A percentile compares a stretch with the other conserved stretches of the same genome.
phyloP scores from a whole-genome alignment of 202 grass and related monocot species.

The Zizania palustris region DNA sequence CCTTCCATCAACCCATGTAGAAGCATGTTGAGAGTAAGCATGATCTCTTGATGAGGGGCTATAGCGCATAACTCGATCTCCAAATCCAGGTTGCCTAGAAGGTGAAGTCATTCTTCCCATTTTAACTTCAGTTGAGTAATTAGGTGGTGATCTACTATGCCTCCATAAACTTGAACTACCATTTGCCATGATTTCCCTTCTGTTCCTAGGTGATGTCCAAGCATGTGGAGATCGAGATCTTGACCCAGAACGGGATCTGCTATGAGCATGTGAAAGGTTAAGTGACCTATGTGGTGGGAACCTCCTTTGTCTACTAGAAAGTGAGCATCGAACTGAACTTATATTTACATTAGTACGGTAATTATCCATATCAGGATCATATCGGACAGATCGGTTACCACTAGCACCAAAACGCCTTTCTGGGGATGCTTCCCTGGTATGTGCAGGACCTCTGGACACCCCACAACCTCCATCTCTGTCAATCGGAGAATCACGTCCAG shows the following conservation, averaged over 20 bases:
- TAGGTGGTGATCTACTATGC: conserved; percentile 60
- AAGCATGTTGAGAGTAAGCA: conserved; percentile 52
- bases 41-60: conserved; percentile 49
- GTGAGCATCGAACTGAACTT: conserved; percentile 41
- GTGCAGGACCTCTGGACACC: conserved; percentile 51
- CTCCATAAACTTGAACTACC: conserved; percentile 52
- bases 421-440: conserved; percentile 59
- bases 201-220: conserved; percentile 67
- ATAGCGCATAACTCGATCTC: conserved; percentile 55
- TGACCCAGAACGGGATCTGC: conserved; percentile 80
- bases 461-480: conserved; percentile 49
- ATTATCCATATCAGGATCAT: conserved; percentile 55
- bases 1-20: conserved; percentile 81
- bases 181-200: conserved; percentile 54
- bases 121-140: conserved; percentile 52
- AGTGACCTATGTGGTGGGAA: conserved; percentile 53
- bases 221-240: conserved; percentile 76
- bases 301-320: conserved; percentile 58
- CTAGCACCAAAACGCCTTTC: conserved; percentile 52
- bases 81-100: conserved; percentile 61
- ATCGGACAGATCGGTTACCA: conserved; percentile 48
- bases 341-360: conserved; percentile 49
- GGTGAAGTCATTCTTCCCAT: conserved; percentile 60
- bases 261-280: conserved; percentile 60
- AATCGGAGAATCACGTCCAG: conserved; percentile 51